phyloP scores from a whole-genome alignment of 2,329 filamentous ascomycete species.

The Botrytis elliptica region DNA sequence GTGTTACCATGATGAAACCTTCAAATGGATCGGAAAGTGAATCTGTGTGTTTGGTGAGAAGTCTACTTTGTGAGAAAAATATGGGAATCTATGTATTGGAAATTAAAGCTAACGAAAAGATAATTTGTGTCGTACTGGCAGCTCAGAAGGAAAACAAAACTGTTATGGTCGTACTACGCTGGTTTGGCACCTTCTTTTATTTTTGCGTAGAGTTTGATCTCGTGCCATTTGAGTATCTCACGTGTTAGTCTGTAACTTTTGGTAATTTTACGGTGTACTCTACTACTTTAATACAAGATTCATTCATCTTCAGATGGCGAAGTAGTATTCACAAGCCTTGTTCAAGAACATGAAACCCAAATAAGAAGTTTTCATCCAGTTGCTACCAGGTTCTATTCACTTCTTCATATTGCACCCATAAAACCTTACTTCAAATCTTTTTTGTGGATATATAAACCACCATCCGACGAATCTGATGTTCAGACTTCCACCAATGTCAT shows the following conservation, averaged over 20 bases:
- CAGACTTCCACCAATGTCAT: too few species aligned
- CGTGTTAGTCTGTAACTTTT: neutral
- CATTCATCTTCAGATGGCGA: neutral
- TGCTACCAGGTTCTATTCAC: neutral
- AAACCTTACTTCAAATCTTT: rapidly evolving
- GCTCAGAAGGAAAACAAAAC: rapidly evolving
- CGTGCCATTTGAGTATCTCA: neutral
- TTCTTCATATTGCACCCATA: neutral
- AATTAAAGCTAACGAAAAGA: neutral
- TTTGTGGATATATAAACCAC: neutral
- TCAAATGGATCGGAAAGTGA: neutral
- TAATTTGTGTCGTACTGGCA: too few species aligned
- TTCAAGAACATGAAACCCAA: neutral
- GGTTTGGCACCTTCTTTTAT: neutral
- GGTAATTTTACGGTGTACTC: rapidly evolving
- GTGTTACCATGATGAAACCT: neutral
- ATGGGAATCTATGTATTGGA: neutral
- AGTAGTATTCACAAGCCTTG: rapidly evolving
- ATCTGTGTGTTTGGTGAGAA: too few species aligned
- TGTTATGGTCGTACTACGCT: neutral
- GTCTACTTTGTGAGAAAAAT: rapidly evolving
- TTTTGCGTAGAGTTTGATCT: neutral
- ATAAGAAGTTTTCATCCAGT: neutral
- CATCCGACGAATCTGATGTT: too few species aligned
- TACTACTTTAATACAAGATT: rapidly evolving